Evolutionary conservation across 2,329 filamentous ascomycete genomes (phyloP).

Genomic region (Hymenoscyphus fructigenus): DNA sequence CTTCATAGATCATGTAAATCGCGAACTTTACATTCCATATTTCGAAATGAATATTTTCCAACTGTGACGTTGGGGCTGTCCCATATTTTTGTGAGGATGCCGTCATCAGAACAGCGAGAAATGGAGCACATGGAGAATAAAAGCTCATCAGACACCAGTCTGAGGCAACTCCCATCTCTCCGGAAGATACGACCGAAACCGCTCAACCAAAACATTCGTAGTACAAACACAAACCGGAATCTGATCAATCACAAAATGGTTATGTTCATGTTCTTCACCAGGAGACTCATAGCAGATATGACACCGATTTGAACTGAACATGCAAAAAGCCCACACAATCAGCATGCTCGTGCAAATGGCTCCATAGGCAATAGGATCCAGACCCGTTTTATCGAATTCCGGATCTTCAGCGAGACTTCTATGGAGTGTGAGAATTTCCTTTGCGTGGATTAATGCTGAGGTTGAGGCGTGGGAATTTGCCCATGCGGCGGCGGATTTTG

Average conservation of each 20-base stretch:
- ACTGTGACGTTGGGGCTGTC: no score
- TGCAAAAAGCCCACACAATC: constrained; percentile 41
- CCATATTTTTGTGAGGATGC: not conserved
- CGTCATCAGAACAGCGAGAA: not conserved
- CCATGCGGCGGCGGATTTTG: constrained; percentile 35
- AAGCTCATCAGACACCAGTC: constrained; percentile 6
- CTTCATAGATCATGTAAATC: no score
- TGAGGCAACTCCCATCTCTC: constrained; percentile 12
- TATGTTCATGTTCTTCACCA: not conserved
- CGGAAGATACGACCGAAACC: constrained; percentile 8
- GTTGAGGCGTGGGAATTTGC: constrained; percentile 34
- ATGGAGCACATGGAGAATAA: not conserved
- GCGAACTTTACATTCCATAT: no score
- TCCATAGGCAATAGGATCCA: constrained; percentile 40
- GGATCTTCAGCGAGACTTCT: constrained; percentile 8
- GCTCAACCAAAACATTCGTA: not conserved
- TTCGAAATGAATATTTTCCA: no score
- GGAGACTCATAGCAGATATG: constrained; percentile 25
- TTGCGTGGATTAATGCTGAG: constrained; percentile 38
- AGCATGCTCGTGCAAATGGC: constrained; percentile 36
- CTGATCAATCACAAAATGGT: constrained; percentile 1
- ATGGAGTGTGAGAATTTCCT: constrained; percentile 33
- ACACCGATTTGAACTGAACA: constrained; percentile 34
- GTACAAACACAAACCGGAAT: constrained; percentile 8
- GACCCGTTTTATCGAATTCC: constrained; percentile 8